Evolutionary conservation across 1,284 basidiomycete genomes (phyloP), one percentile per base, ranked within the genome.

Genomic region (Papiliotrema flavescens): DNA sequence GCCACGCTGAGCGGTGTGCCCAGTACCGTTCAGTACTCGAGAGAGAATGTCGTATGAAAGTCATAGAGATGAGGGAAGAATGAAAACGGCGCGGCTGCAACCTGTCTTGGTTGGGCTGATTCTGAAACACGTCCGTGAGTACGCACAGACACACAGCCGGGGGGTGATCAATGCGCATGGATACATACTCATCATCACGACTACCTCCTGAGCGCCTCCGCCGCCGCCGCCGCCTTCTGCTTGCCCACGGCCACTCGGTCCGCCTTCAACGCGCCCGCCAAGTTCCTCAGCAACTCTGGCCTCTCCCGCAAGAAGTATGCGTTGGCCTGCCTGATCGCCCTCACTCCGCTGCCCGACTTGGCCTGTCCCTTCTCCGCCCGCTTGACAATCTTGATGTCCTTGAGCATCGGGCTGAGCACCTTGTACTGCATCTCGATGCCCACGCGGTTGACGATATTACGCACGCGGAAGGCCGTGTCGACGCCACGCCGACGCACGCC

Each of bases 361-460:
- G 55, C 62, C 47, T 73, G 56, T 17, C 65, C 67, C n/a, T 60
- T 63, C 54, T 73, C 64, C 14, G 74, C 75, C 42, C 57, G 52
- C 59, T 71, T 70, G 54, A 78, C 58, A 35, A 95, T 79, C 76
- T 85, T 85, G 74, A 96, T 87, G 55, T 87, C 84, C 80, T 90
- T 91, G 75, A 96, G 72, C 71, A 89, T 83, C 28, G 93, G 92
- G 49, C 85, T 88, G 70, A 84, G 85, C 58, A 87, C 84, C 70
- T 86, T 90, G 78, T 90, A 89, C 67, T 86, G 87, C 85, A 90
- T 87, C 79, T 96, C 92, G 36, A 94, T 86, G 17, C 91, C 92
- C 11, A 87, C 89, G 62, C 89, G 82, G 66, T 90, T 88, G 55
- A 96, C 82, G 63, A 95, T 83, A 76, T 95, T 96, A 59, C 93